phyloP scores from a whole-genome alignment of 192 early-diverging fungal genomes.

The Gamsiella multidivaricata region DNA sequence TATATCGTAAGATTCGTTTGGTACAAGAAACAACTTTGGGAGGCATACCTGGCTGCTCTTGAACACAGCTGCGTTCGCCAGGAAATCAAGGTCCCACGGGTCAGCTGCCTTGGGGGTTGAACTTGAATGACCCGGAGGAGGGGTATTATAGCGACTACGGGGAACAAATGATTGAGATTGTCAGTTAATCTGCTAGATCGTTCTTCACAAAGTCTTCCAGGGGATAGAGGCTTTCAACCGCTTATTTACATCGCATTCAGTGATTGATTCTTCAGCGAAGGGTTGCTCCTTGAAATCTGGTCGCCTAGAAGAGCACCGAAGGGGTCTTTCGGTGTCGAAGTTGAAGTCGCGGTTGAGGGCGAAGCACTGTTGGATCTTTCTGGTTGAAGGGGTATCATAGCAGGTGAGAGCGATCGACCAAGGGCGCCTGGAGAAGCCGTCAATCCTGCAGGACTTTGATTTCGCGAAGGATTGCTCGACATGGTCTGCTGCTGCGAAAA shows the following conservation, averaged over 20 bases:
- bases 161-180: not conserved
- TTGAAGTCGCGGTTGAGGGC: constrained; percentile 6
- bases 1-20: no score
- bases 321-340: constrained; percentile 19
- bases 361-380: constrained; percentile 32
- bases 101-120: constrained; percentile 14
- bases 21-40: not conserved
- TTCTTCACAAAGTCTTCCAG: no score
- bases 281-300: constrained; percentile 33
- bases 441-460: constrained; percentile 31
- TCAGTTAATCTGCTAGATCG: not conserved
- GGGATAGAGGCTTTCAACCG: no score
- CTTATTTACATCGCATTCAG: constrained; percentile 38
- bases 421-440: constrained; percentile 22
- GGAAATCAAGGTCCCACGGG: constrained; percentile 51
- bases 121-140: constrained; percentile 22
- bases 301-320: constrained; percentile 34
- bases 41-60: constrained; percentile 32
- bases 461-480: constrained; percentile 6
- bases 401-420: constrained; percentile 39
- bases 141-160: constrained; percentile 44
- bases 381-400: constrained; percentile 38
- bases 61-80: constrained; percentile 31
- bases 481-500: constrained; percentile 4
- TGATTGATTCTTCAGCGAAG: constrained; percentile 41